Evolutionary conservation across 2,329 filamentous ascomycete genomes (phyloP).

Genomic region (Trichoderma breve): DNA sequence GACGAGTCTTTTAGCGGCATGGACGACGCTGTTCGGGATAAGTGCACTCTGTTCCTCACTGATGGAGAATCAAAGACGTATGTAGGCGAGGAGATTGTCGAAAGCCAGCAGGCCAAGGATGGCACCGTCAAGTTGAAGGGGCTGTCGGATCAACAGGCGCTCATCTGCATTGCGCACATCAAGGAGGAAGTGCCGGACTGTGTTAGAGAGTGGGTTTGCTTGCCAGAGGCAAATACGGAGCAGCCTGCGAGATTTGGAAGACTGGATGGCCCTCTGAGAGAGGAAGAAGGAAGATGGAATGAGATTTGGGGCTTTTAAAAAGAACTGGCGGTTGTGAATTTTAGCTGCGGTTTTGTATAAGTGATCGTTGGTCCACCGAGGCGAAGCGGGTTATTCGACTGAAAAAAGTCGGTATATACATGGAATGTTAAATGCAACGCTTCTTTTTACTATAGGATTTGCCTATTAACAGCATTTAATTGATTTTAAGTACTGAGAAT

Average conservation of each 20-base stretch:
- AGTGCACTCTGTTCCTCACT: conserved; percentile 78
- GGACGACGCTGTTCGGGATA: conserved; percentile 77
- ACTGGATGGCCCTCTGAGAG: conserved; percentile 59
- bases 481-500: background rate
- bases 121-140: conserved; percentile 57
- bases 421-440: background rate
- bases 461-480: background rate
- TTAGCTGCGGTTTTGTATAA: background rate
- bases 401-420: background rate
- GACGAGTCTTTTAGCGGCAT: conserved; percentile 89
- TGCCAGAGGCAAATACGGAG: conserved; percentile 71
- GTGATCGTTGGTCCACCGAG: background rate
- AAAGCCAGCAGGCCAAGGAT: conserved; percentile 45
- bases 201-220: conserved; percentile 79
- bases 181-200: conserved; percentile 85
- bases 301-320: conserved; percentile 58
- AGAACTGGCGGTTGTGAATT: background rate
- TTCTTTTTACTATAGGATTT: background rate
- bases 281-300: conserved; percentile 58
- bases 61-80: conserved; percentile 54
- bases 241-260: conserved; percentile 61
- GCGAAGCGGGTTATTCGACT: background rate
- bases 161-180: conserved; percentile 90
- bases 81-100: conserved; percentile 39
- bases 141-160: conserved; percentile 67